phyloP scores from a whole-genome alignment of 2,329 filamentous ascomycete genomes.

The Elsinoe ampelina region DNA sequence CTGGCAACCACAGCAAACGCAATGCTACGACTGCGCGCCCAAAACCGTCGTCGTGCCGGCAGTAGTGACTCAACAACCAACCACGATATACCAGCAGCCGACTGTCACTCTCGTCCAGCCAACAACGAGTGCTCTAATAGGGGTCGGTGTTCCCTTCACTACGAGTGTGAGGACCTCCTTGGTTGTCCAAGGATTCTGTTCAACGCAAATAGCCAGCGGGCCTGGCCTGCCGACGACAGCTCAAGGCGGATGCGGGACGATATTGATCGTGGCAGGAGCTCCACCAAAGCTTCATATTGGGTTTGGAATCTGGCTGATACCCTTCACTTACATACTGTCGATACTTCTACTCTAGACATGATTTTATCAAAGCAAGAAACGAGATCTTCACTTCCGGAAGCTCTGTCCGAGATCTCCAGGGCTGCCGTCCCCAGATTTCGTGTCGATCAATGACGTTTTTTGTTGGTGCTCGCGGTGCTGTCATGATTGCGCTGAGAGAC shows the following conservation, averaged over 20 bases:
- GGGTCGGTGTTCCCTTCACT: background rate
- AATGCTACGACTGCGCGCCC: background rate
- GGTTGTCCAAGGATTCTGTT: slow-evolving; percentile 8
- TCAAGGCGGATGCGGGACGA: slow-evolving; percentile 10
- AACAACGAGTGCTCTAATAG: background rate
- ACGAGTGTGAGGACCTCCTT: slow-evolving; percentile 1
- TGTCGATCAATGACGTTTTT: slow-evolving; percentile 8
- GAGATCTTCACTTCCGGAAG: slow-evolving; percentile 5
- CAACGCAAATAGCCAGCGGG: background rate
- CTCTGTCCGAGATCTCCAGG: background rate
- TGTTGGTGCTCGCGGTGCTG: background rate
- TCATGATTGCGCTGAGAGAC: slow-evolving; percentile 7
- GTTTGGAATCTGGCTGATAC: slow-evolving; percentile 5
- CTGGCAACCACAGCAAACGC: background rate
- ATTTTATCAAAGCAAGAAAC: background rate
- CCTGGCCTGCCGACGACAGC: slow-evolving; percentile 10
- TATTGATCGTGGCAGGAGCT: slow-evolving; percentile 7
- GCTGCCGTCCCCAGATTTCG: slow-evolving; percentile 5
- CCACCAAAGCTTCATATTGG: background rate
- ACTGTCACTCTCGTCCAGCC: background rate
- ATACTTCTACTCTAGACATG: background rate
- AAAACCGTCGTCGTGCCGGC: background rate
- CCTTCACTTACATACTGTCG: slow-evolving; percentile 1
- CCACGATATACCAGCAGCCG: slow-evolving; percentile 2
- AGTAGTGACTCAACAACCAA: background rate